Evolutionary conservation across 2,329 filamentous ascomycete genomes (phyloP).

Genomic region (Xylariaceae sp.): DNA sequence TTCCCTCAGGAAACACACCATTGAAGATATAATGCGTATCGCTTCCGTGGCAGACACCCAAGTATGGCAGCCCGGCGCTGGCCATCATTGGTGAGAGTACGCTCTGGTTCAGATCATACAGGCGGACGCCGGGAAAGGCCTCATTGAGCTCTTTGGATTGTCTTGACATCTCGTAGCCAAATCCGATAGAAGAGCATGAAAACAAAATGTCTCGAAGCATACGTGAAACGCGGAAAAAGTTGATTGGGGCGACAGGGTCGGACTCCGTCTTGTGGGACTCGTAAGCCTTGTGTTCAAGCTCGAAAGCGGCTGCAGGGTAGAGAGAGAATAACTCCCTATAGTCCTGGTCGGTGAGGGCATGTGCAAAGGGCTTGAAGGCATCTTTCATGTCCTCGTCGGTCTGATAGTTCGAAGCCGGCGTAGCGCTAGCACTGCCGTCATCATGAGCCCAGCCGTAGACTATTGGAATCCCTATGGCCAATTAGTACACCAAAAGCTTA

Average conservation of each 20-base stretch:
- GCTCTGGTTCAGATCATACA: constrained; percentile 23
- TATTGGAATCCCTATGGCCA: constrained; percentile 9
- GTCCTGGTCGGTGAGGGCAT: constrained; percentile 16
- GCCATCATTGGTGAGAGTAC: constrained; percentile 18
- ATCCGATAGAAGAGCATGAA: constrained; percentile 13
- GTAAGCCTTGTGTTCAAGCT: constrained; percentile 12
- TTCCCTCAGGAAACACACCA: constrained; percentile 12
- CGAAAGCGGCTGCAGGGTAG: constrained; percentile 19
- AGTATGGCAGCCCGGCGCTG: constrained; percentile 16
- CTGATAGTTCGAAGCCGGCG: constrained; percentile 12
- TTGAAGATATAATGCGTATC: constrained; percentile 21
- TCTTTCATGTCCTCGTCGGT: constrained; percentile 18
- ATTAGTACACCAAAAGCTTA: not conserved
- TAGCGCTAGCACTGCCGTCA: constrained; percentile 18
- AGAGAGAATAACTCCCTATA: constrained; percentile 16
- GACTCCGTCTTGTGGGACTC: constrained; percentile 8
- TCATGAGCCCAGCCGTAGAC: constrained; percentile 22
- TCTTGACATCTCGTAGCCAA: not conserved
- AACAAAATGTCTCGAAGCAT: not conserved
- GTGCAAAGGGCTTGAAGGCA: constrained; percentile 12
- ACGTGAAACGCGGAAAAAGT: constrained; percentile 9
- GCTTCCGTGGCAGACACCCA: constrained; percentile 17
- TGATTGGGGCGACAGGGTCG: constrained; percentile 10
- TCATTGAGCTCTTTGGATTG: constrained; percentile 9
- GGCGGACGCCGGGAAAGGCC: constrained; percentile 11